phyloP scores from a whole-genome alignment of 495 filamentous ascomycete genomes.

The Physcia stellaris region DNA sequence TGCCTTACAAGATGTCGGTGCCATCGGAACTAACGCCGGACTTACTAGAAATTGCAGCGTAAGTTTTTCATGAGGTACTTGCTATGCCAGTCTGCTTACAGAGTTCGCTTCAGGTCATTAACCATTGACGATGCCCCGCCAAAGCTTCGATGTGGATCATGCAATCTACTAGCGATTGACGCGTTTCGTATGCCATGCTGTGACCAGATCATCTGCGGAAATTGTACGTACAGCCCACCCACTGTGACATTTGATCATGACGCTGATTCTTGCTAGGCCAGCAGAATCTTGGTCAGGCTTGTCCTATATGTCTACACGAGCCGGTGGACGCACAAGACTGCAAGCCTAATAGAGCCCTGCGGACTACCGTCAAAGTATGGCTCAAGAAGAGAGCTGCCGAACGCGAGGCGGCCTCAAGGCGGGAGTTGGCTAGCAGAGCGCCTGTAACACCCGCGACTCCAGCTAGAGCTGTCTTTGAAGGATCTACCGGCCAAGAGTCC shows the following conservation, averaged over 20 bases:
- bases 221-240: constrained; percentile 46
- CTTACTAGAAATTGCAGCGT: constrained; percentile 17
- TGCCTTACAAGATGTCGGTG: too few relatives aligned
- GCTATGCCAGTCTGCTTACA: neutral
- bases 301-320: constrained; percentile 84
- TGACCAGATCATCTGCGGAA: constrained; percentile 86
- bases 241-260: neutral
- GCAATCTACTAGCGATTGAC: constrained; percentile 81
- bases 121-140: constrained; percentile 77
- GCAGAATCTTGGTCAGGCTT: constrained; percentile 58
- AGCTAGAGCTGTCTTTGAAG: constrained; percentile 3
- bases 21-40: too few relatives aligned
- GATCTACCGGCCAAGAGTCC: constrained; percentile 3
- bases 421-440: constrained; percentile 14
- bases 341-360: constrained; percentile 74
- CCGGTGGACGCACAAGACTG: constrained; percentile 76
- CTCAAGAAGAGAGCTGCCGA: constrained; percentile 63
- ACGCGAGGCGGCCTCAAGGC: constrained; percentile 40
- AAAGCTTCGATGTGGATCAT: constrained; percentile 88
- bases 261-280: constrained; percentile 47
- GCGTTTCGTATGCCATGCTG: constrained; percentile 88
- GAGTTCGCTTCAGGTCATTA: constrained; percentile 44
- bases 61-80: neutral
- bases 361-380: constrained; percentile 81
- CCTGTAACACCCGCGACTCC: constrained; percentile 21